phyloP scores from a whole-genome alignment of 1,284 basidiomycete genomes.

The Malassezia sympodialis region DNA sequence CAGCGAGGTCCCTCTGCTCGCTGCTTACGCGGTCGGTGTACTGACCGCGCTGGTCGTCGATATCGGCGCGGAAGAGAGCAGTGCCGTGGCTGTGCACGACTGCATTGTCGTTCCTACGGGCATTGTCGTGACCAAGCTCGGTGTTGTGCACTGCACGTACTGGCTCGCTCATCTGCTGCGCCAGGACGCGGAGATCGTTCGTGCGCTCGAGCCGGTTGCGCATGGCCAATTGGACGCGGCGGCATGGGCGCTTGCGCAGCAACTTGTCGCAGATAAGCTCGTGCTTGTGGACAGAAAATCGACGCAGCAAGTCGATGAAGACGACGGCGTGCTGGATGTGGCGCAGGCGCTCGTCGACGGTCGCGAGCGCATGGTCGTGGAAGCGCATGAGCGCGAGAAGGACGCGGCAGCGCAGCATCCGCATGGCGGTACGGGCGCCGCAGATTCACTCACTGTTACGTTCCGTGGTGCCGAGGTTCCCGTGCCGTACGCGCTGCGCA shows the following conservation, averaged over 20 bases:
- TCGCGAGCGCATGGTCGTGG: conserved; percentile 19
- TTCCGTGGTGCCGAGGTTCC: conserved; percentile 35
- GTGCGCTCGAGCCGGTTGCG: conserved; percentile 28
- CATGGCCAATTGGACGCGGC: neutral
- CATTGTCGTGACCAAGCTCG: conserved; percentile 30
- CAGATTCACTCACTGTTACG: conserved; percentile 37
- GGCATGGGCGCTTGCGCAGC: conserved; percentile 24
- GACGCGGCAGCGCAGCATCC: conserved; percentile 64
- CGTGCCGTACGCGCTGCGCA: conserved; percentile 25
- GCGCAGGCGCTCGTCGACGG: conserved; percentile 51
- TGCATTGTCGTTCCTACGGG: conserved; percentile 52
- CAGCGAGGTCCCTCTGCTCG: conserved; percentile 72
- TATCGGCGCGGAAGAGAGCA: conserved; percentile 65
- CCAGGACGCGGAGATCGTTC: conserved; percentile 31
- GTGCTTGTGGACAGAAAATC: conserved; percentile 18
- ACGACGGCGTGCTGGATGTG: conserved; percentile 64
- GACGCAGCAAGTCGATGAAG: conserved; percentile 53
- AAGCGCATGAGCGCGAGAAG: conserved; percentile 31
- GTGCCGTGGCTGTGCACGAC: conserved; percentile 71
- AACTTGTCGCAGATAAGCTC: conserved; percentile 28
- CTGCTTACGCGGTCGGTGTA: conserved; percentile 69
- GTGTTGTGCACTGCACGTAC: conserved; percentile 34
- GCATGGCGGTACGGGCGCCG: conserved; percentile 52
- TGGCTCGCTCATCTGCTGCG: conserved; percentile 39
- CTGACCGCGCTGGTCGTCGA: conserved; percentile 75